Conservation (phyloP, 495 filamentous ascomycete species). For the Penicillium roqueforti region DNA sequence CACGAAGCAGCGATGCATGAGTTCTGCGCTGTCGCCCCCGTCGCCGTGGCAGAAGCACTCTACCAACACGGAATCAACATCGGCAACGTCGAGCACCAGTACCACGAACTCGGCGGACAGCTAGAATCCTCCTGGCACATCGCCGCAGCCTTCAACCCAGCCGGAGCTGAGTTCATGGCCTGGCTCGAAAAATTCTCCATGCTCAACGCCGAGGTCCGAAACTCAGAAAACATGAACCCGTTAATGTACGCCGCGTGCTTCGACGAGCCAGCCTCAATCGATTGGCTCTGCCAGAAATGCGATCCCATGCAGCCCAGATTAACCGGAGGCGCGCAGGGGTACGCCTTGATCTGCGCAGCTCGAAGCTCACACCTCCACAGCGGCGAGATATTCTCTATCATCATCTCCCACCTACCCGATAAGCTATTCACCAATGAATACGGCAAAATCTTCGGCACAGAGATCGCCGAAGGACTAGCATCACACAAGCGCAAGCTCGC, state of each 20-base stretch:
- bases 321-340: not conserved
- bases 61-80: constrained; percentile 2
- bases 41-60: not conserved
- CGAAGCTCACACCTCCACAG: not conserved
- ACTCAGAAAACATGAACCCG: not conserved
- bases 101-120: not conserved
- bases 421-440: not conserved
- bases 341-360: not conserved
- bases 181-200: not conserved
- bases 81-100: not conserved
- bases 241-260: constrained; percentile 3
- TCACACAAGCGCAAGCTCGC: not conserved
- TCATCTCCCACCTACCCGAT: not conserved
- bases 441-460: constrained; percentile 1
- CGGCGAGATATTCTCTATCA: not conserved
- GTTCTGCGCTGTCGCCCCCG: not conserved
- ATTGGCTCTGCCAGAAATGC: not conserved
- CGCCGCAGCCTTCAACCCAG: constrained; percentile 4
- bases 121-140: constrained; percentile 5
- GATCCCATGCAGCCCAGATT: not conserved
- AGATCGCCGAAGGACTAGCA: constrained; percentile 1
- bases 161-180: not conserved
- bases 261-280: not conserved
- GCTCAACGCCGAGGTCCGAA: not conserved
- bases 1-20: not conserved